Evolutionary conservation across 2,329 filamentous ascomycete species (phyloP).

Genomic region (Fusarium brevicatenulatum): DNA sequence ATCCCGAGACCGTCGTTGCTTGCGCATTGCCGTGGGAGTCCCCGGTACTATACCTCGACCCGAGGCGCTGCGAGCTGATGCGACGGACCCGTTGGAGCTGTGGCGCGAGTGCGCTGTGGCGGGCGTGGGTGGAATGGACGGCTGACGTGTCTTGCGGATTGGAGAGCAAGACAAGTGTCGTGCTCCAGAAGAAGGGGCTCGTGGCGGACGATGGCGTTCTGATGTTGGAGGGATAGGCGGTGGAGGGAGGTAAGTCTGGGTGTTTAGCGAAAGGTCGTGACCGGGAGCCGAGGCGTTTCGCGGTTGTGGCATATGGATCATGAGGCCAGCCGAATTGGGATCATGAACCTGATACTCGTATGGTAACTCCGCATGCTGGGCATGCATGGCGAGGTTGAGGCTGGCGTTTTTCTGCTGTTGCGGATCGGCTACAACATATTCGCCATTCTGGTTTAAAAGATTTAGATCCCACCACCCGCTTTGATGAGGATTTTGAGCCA

Average conservation of each 20-base stretch:
- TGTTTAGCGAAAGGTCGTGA: slow-evolving; percentile 47
- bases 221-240: slow-evolving; percentile 45
- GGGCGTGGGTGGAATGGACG: slow-evolving; percentile 55
- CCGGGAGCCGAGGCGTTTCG: slow-evolving; percentile 51
- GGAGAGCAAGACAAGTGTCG: slow-evolving; percentile 56
- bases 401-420: slow-evolving; percentile 51
- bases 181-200: slow-evolving; percentile 65
- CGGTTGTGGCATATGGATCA: slow-evolving; percentile 66
- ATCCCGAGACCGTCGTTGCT: slow-evolving; percentile 53
- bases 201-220: slow-evolving; percentile 58
- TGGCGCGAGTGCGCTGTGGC: slow-evolving; percentile 50
- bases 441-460: slow-evolving; percentile 44
- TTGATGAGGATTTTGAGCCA: slow-evolving; percentile 38
- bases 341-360: slow-evolving; percentile 53
- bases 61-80: slow-evolving; percentile 50
- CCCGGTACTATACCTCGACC: slow-evolving; percentile 52
- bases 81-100: slow-evolving; percentile 53
- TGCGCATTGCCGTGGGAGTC: slow-evolving; percentile 54
- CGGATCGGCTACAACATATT: slow-evolving; percentile 39
- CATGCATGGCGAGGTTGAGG: slow-evolving; percentile 54
- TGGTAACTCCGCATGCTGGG: slow-evolving; percentile 53
- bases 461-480: slow-evolving; percentile 49
- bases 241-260: slow-evolving; percentile 51
- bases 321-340: slow-evolving; percentile 53
- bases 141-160: slow-evolving; percentile 56